Base-by-base conservation (phyloP, 371 early-diverging fungal species). In the Mortierella sp. region DNA sequence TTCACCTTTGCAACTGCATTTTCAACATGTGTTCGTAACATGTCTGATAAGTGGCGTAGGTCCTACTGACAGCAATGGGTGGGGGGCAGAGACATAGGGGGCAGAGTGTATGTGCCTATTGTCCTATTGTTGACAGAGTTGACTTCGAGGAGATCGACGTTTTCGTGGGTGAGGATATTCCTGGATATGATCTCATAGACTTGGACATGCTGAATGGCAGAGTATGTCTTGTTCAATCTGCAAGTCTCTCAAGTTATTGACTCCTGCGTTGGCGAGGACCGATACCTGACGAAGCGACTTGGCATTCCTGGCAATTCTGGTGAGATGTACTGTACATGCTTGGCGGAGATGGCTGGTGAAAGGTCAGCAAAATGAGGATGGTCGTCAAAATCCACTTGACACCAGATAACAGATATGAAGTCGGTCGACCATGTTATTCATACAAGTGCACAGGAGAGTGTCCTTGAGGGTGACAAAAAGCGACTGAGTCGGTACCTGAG, bases 381-480 rank as follows among this genome's bases (percentile, higher is more conserved):
- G 8, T 11, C 4, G 26, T 9, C 13, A 28, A 58, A 28, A 28
- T 58, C 28, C 13, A 58, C 28, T 5, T 31, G 9, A 13, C 9
- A 5, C 60, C 14, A 60, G 13, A 60, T 14, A 14, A 16, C 13
- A 10, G 58, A 8, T n/a, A 58, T 11, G 14, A 26, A 31, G 26
- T 58, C 28, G 4, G 8, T 14, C 13, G 28, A 0, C 58, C 31
- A 58, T n/a, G 68, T 71, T 48, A 57, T 81, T 26, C 28, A 68
- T 4, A 81, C 75, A 26, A 42, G 68, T 2, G 34, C 58, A 42
- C 74, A 81, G 11, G 77, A 24, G 28, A 76, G 77, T 57, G 48
- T 75, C 75, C 63, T 81, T 78, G 50, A 77, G 5, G 24, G 75
- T 19, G 57, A 63, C 47, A 52, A 71, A 84, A n/a, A n/a, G 7